These are phyloP conservation scores for Hypoxylon sp. DNA, from an alignment of 2,329 filamentous ascomycete genomes.

Conservation along the genomic window DNA sequence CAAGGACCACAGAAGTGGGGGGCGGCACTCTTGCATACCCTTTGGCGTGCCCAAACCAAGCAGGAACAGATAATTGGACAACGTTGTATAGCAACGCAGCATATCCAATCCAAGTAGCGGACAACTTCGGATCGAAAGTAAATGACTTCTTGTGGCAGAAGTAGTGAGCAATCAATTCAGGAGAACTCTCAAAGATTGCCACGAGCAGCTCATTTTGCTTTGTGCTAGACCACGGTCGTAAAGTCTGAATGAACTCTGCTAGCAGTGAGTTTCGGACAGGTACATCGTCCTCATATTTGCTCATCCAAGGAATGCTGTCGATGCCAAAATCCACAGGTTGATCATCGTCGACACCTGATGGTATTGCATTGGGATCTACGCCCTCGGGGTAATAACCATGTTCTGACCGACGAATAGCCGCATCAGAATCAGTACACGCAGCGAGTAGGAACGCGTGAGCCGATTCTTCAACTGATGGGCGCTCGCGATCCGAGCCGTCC, in stretches of 20 bases:
- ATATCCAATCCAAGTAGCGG: conserved; percentile 95
- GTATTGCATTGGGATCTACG: conserved; percentile 67
- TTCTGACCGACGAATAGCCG: conserved; percentile 82
- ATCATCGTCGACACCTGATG: conserved; percentile 60
- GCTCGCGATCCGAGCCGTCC: conserved; percentile 59
- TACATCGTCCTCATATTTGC: conserved; percentile 75
- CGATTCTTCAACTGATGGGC: conserved; percentile 72
- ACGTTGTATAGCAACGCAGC: conserved; percentile 89
- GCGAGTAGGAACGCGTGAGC: conserved; percentile 82
- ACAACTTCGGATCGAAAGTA: conserved; percentile 90
- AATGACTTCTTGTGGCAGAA: conserved; percentile 86
- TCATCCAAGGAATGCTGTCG: conserved; percentile 78
- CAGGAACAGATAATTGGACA: conserved; percentile 80
- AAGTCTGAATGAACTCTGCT: conserved; percentile 81
- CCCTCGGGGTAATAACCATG: conserved; percentile 88
- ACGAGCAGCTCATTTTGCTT: conserved; percentile 87
- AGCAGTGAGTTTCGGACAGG: conserved; percentile 85
- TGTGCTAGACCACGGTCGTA: conserved; percentile 86
- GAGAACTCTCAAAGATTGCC: conserved; percentile 83
- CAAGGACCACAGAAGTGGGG: conserved; percentile 82
- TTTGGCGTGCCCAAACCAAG: conserved; percentile 77
- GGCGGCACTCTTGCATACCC: conserved; percentile 79
- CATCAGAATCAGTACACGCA: conserved; percentile 79
- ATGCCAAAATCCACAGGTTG: conserved; percentile 73
- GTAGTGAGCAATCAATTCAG: conserved; percentile 90